These are phyloP conservation scores for Coemansia sp. DNA, from an alignment of 192 early-diverging fungal genomes.

Conservation along the genomic window DNA sequence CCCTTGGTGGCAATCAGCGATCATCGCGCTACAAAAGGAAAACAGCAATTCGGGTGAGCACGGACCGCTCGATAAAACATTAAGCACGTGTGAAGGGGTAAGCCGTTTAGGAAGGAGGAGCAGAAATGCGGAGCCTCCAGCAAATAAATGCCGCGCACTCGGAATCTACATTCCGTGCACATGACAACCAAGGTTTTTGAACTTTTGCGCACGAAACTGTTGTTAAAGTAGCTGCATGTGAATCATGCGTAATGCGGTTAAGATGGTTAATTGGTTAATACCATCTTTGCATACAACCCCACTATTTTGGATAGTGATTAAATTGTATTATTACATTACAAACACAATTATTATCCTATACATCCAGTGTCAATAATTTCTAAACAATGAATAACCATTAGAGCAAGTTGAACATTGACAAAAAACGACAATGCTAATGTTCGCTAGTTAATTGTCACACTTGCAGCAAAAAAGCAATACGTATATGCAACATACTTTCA, in stretches of 20 bases:
- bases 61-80: neutral
- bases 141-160: neutral
- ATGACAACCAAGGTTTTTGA: neutral
- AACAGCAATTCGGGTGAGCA: conserved; percentile 4
- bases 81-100: conserved; percentile 6
- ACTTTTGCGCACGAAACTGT: neutral
- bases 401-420: neutral
- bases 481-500: neutral
- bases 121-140: neutral
- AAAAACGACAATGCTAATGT: neutral
- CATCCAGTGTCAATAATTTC: neutral
- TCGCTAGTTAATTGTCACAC: neutral
- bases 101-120: neutral
- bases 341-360: too few relatives aligned
- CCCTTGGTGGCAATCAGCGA: neutral
- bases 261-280: too few relatives aligned
- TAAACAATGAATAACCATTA: neutral
- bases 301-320: too few relatives aligned
- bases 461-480: neutral
- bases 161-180: neutral
- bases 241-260: neutral
- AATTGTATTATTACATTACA: too few relatives aligned
- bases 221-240: neutral
- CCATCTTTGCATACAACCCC: too few relatives aligned
- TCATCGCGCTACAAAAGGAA: neutral